Base-by-base conservation (phyloP, 139 green algal species). In the Marvania coccoides region DNA sequence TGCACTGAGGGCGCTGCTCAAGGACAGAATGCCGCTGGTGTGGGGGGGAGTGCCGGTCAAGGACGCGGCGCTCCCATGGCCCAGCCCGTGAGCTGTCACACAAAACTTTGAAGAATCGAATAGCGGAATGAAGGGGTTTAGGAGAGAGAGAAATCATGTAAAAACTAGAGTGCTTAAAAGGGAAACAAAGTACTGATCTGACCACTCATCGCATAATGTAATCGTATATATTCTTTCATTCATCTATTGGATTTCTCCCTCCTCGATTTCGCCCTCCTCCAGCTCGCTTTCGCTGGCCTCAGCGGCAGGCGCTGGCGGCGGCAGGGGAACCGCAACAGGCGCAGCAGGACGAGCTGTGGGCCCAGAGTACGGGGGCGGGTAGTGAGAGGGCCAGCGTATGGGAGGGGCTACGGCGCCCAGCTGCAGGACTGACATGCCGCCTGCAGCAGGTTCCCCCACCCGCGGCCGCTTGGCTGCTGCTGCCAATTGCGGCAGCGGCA, bases 1-100 rank as follows among this genome's bases (percentile, higher is more conserved):
- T 14, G 73, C 67, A 7, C 51, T 91, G 19, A 55, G 72, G 19
- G 51, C 38, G 4, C 67, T 93, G 54, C 75, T 93, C 63, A 70
- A 76, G 15, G 71, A 71, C 60, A 69, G 87, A 7, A 62, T 93
- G 58, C 85, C 85, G 5, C 72, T 83, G 37, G 77, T 93, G 26
- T 88, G 71, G 68, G 63, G 54, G 0, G 80, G 82, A n/a, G 69
- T 57, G 14, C 60, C 55, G 2, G 80, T 89, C 8, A 35, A 72
- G n/a, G 58, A 80, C 10, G 85, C 79, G 0, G 51, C 59, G 1
- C 54, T 89, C 1, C 79, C 78, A 3, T 91, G 83, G 83, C 83
- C 82, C 6, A 26, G 9, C 35, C 9, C 9, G 35, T 59, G 12
- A 28, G 9, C n/a, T n/a, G n/a, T n/a, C n/a, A n/a, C n/a, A n/a